Evolutionary conservation across 1,284 basidiomycete species (phyloP).

Genomic region (Trichosporon asahii): DNA sequence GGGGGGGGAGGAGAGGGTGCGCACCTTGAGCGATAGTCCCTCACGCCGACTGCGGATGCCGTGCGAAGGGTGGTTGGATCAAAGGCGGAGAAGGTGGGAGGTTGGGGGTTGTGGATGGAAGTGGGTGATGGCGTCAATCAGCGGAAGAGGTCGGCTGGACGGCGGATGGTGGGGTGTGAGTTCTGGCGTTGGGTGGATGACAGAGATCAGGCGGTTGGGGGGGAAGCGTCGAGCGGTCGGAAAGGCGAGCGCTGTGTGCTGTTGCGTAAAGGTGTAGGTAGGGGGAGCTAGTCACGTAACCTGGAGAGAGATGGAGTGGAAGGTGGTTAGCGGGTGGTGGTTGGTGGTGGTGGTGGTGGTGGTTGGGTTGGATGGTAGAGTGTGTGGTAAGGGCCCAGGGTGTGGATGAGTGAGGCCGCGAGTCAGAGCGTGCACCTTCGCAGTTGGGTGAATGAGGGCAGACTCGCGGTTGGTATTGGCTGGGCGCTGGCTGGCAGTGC

Average conservation of each 20-base stretch:
- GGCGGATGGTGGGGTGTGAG: neutral
- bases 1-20: neutral
- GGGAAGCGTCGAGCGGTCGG: neutral
- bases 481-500: neutral
- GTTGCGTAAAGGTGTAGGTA: neutral
- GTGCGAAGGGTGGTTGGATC: neutral
- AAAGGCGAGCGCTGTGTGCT: neutral
- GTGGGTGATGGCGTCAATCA: constrained; percentile 11
- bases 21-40: constrained; percentile 6
- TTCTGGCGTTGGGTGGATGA: neutral
- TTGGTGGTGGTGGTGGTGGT: neutral
- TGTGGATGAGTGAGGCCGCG: neutral
- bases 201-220: neutral
- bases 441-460: neutral
- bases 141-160: constrained; percentile 6
- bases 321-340: neutral
- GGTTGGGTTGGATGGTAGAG: neutral
- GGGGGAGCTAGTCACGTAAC: neutral
- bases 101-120: neutral
- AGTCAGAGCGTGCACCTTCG: neutral
- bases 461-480: neutral
- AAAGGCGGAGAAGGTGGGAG: neutral
- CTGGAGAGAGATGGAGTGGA: constrained; percentile 8
- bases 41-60: constrained; percentile 8
- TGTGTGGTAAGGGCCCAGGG: neutral